Evolutionary conservation across 352 stramenopile genomes (phyloP), one percentile per base, ranked within the genome.

Genomic region (Globisporangium lucens): DNA sequence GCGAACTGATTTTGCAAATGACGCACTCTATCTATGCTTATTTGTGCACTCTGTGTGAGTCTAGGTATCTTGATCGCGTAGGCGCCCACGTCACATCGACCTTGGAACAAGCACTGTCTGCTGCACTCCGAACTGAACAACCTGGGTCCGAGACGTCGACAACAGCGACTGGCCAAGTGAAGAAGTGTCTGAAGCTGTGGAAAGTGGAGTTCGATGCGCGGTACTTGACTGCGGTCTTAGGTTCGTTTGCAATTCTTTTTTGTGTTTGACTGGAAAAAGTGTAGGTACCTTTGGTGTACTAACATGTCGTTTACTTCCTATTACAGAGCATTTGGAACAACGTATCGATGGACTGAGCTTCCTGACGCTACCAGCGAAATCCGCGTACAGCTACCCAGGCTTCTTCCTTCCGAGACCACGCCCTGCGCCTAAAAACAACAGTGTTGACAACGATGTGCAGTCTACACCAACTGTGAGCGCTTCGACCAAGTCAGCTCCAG

Each of bases 161-260:
- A 33, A 3, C 43, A 51, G 20, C 17, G 15, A 63, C 24, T 15
- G 33, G 20, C 2, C 64, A 51, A 20, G 35, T 13, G 17, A 75
- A 69, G 9, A 52, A 46, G 33, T 51, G 59, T 12, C 49, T 72
- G 61, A 76, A 82, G 53, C 65, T 95, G 0, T 95, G 87, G 87
- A 76, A 78, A 68, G 67, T 94, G 35, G 87, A 95, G 66, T 89
- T 93, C 53, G 87, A 95, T 52, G 79, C 81, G 17, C 85, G 87
- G 49, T 92, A 91, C 56, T 75, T 75, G 29, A 38, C 79, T 35
- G 63, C 69, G 33, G 71, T 91, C 20, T 63, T 94, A 43, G 76
- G 83, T 90, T 67, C 63, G 75, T 79, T 47, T 5, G 30, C 13
- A 52, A 58, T 20, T 22, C 27, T 38, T 29, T 63, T 24, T 3